Conservation (phyloP, 352 stramenopile species). For the Pythium diclinum region DNA sequence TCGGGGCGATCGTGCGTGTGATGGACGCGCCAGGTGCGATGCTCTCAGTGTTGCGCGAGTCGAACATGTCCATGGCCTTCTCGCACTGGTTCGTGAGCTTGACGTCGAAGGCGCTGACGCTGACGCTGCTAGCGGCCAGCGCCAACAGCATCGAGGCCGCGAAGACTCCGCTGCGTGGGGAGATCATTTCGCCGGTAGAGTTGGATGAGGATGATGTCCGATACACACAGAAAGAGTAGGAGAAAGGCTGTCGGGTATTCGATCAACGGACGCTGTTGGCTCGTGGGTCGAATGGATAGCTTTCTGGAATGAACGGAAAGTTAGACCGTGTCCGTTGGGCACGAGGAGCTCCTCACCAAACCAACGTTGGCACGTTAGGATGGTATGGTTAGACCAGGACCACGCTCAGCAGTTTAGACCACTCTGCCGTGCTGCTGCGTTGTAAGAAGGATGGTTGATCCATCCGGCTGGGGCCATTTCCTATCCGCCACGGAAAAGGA, state of each 20-base stretch:
- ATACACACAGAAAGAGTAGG: neutral
- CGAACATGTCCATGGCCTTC: conserved; percentile 42
- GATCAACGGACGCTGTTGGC: neutral
- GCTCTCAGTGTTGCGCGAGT: conserved; percentile 37
- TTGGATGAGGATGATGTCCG: neutral
- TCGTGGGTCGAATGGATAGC: neutral
- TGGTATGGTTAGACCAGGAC: neutral
- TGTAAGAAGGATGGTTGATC: neutral
- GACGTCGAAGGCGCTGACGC: conserved; percentile 34
- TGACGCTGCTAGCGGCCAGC: conserved; percentile 10
- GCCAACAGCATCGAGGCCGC: conserved; percentile 33
- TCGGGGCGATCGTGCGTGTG: conserved; percentile 32
- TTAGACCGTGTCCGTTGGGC: too few relatives aligned
- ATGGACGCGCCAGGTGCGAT: conserved; percentile 32
- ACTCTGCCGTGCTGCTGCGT: neutral
- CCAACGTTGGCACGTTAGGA: too few relatives aligned
- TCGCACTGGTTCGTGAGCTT: conserved; percentile 49
- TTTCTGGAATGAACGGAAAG: neutral
- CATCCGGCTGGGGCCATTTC: neutral
- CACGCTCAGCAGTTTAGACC: neutral
- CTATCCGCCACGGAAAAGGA: neutral
- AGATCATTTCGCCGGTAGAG: neutral
- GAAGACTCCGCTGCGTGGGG: conserved; percentile 1
- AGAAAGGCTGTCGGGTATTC: neutral
- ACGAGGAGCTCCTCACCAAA: neutral